Evolutionary conservation across 2,329 filamentous ascomycete genomes (phyloP).

Genomic region (Neurospora crassa): DNA sequence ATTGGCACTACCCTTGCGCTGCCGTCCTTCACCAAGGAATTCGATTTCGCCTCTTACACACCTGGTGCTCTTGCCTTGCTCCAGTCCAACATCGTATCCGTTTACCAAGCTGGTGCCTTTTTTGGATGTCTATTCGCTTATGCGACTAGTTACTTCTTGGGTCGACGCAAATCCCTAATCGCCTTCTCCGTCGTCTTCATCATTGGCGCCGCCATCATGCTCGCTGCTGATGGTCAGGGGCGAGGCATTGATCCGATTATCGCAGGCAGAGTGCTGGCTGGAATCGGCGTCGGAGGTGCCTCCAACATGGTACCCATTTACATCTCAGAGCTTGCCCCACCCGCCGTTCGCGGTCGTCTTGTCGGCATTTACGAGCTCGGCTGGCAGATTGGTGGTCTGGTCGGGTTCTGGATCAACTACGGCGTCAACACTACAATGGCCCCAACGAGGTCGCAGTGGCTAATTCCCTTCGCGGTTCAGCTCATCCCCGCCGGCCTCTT

Average conservation of each 20-base stretch:
- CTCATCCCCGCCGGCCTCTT: slow-evolving; percentile 57
- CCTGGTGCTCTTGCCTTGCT: slow-evolving; percentile 43
- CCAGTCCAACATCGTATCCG: slow-evolving; percentile 68
- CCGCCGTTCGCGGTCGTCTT: slow-evolving; percentile 53
- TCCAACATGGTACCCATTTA: slow-evolving; percentile 57
- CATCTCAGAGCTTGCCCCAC: slow-evolving; percentile 50
- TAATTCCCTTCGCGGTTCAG: slow-evolving; percentile 57
- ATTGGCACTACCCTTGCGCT: slow-evolving; percentile 69
- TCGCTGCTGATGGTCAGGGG: slow-evolving; percentile 47
- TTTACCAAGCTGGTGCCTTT: slow-evolving; percentile 77
- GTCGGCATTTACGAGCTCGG: slow-evolving; percentile 59
- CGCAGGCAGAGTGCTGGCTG: slow-evolving; percentile 52
- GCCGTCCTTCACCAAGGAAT: slow-evolving; percentile 59
- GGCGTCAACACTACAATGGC: slow-evolving; percentile 44
- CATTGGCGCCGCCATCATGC: slow-evolving; percentile 62
- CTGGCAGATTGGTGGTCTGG: slow-evolving; percentile 53
- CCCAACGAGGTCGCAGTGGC: slow-evolving; percentile 45
- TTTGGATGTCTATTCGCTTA: slow-evolving; percentile 69
- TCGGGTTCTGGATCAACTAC: slow-evolving; percentile 59
- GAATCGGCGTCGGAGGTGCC: slow-evolving; percentile 52
- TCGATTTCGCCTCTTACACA: slow-evolving; percentile 46
- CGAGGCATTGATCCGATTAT: slow-evolving; percentile 57
- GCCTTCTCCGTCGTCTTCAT: slow-evolving; percentile 55
- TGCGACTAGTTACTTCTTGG: slow-evolving; percentile 54
- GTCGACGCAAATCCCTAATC: slow-evolving; percentile 55